A percentile compares a stretch with the other conserved stretches of the same genome.
These are phyloP conservation scores for Rhodotorula toruloides DNA, from an alignment of 768 basidiomycete genomes.

Conservation along the genomic window DNA sequence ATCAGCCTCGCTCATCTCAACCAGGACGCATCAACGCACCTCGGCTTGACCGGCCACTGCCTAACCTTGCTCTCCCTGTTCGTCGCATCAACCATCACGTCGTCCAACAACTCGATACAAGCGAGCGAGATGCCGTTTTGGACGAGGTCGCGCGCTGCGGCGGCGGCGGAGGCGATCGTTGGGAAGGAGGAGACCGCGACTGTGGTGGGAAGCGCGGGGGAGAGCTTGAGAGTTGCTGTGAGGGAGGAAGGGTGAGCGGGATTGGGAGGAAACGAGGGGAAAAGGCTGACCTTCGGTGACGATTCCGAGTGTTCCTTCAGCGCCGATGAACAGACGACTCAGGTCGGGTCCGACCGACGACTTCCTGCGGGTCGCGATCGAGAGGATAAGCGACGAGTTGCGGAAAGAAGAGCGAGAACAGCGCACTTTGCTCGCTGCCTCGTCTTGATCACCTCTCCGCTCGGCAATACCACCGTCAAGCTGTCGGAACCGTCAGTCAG, in stretches of 20 bases:
- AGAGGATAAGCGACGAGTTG: conserved; percentile 45
- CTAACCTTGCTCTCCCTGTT: conserved; percentile 13
- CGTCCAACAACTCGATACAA: conserved; percentile 83
- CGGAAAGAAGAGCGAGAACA: conserved; percentile 54
- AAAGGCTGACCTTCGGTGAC: conserved; percentile 60
- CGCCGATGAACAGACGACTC: conserved; percentile 40
- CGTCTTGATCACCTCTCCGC: conserved; percentile 87
- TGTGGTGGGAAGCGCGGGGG: conserved; percentile 72
- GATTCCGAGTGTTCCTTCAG: conserved; percentile 70
- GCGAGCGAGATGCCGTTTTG: conserved; percentile 67
- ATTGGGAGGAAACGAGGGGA: not conserved
- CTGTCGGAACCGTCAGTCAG: not conserved
- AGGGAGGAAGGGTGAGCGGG: conserved; percentile 46
- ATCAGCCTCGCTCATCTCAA: too few species aligned
- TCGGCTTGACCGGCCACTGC: conserved; percentile 45
- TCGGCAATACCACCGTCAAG: conserved; percentile 66
- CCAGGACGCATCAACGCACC: too few species aligned
- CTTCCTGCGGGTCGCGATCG: conserved; percentile 58
- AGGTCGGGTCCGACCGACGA: conserved; percentile 79
- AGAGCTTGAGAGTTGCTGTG: conserved; percentile 69
- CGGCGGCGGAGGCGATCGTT: conserved; percentile 68
- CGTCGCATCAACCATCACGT: conserved; percentile 45
- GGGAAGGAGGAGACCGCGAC: conserved; percentile 86
- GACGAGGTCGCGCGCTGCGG: conserved; percentile 77
- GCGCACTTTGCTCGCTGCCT: conserved; percentile 50